A percentile compares a stretch with the other conserved stretches of the same genome.
Evolutionary conservation across 257 asterid genomes (phyloP).

Genomic region (Fraxinus quadrangulata): DNA sequence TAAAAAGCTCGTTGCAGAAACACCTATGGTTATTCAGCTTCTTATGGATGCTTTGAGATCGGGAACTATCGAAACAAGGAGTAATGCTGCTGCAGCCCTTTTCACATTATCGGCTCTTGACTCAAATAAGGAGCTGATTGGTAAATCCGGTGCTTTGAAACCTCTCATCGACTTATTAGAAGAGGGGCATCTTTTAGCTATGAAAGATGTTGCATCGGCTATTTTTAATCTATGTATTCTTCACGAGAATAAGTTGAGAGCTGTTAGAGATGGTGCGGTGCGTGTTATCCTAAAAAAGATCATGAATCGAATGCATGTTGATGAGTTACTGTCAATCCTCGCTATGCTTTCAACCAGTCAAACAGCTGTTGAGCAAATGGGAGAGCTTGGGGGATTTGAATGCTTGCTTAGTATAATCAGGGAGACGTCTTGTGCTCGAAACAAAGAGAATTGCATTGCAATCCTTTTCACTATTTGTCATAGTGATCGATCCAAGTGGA

Average conservation of each 20-base stretch:
- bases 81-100: conserved; percentile 92
- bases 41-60: conserved; percentile 59
- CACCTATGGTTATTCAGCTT: conserved; percentile 63
- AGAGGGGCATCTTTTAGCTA: conserved; percentile 62
- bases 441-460: conserved; percentile 74
- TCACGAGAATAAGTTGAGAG: conserved; percentile 74
- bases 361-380: conserved; percentile 68
- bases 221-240: conserved; percentile 69
- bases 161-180: conserved; percentile 70
- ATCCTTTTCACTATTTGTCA: conserved; percentile 58
- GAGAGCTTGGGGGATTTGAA: conserved; percentile 63
- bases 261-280: conserved; percentile 77
- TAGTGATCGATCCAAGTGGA: conserved; percentile 66
- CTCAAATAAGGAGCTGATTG: conserved; percentile 72
- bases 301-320: conserved; percentile 47
- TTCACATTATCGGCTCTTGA: conserved; percentile 83
- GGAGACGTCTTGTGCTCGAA: conserved; percentile 57
- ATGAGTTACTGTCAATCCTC: conserved; percentile 70
- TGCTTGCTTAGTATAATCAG: conserved; percentile 64
- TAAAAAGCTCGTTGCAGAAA: conserved; percentile 83
- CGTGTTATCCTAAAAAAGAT: conserved; percentile 63
- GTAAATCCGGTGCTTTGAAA: conserved; percentile 67
- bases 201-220: conserved; percentile 90
- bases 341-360: conserved; percentile 81
- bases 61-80: conserved; percentile 71